Conservation (phyloP, 345 rosid species). For the Lepidium didymum region DNA sequence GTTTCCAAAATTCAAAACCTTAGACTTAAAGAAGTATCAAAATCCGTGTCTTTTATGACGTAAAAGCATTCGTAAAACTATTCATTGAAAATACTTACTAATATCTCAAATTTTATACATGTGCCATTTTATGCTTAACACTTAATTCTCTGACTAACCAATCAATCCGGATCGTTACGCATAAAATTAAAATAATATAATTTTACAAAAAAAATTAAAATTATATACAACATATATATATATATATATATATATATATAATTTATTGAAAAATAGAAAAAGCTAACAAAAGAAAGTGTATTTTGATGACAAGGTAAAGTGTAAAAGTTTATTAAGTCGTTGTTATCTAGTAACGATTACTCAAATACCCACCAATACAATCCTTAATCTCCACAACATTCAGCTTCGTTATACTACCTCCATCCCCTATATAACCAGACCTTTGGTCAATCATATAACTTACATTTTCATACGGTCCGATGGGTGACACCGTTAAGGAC, state of each 20-base stretch:
- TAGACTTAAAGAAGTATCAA: constrained; percentile 23
- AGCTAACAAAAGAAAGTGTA: too few relatives aligned
- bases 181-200: not conserved
- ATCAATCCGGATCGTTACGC: constrained; percentile 12
- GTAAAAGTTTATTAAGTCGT: constrained; percentile 9
- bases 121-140: constrained; percentile 19
- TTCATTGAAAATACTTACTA: not conserved
- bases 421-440: constrained; percentile 1
- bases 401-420: not conserved
- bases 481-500: constrained; percentile 16
- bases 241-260: too few relatives aligned
- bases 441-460: not conserved
- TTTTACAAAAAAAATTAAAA: not conserved
- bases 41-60: constrained; percentile 16
- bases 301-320: constrained; percentile 4
- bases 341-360: constrained; percentile 6
- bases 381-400: constrained; percentile 19
- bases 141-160: constrained; percentile 16
- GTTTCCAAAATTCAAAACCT: not conserved
- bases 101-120: not conserved
- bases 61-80: constrained; percentile 17
- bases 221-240: too few relatives aligned
- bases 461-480: not conserved
- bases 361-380: constrained; percentile 17
- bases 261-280: not conserved